Conservation (phyloP, 2,329 filamentous ascomycete species). For the Cadophora gregata region DNA sequence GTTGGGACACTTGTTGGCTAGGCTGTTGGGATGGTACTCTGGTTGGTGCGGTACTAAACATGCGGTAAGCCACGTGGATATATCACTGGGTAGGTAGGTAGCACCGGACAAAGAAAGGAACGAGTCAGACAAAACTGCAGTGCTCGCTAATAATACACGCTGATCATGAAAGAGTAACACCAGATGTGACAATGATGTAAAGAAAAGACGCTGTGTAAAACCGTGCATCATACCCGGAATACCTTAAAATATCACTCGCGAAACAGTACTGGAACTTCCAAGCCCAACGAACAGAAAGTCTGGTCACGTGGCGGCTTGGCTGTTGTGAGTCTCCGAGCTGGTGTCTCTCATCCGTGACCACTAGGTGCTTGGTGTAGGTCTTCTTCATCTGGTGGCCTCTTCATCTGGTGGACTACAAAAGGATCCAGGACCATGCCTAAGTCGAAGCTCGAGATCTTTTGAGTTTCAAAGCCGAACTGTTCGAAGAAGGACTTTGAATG, state of each 20-base stretch:
- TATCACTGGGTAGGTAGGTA: neutral
- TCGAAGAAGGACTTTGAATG: neutral
- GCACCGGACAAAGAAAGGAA: neutral
- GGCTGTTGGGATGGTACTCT: neutral
- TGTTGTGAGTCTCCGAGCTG: neutral
- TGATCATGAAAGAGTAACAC: neutral
- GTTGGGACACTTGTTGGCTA: slow-evolving; percentile 6
- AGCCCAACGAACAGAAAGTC: neutral
- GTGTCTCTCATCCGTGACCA: too few species aligned
- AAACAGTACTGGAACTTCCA: slow-evolving; percentile 6
- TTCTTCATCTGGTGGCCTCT: too few species aligned
- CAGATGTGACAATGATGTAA: neutral
- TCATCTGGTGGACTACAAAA: neutral
- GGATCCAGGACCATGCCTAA: neutral
- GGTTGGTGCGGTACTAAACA: neutral
- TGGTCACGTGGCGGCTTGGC: slow-evolving; percentile 4
- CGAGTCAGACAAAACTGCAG: slow-evolving; percentile 1
- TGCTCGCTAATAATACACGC: neutral
- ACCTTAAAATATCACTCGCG: slow-evolving; percentile 3
- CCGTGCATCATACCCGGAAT: slow-evolving; percentile 2
- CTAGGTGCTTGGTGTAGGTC: too few species aligned
- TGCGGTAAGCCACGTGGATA: slow-evolving; percentile 10
- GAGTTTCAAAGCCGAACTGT: neutral
- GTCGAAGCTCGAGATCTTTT: neutral
- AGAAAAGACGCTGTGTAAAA: neutral